Conservation (phyloP, 225 moss, liverwort and hornwort species). For the Rhytidiadelphus loreus region DNA sequence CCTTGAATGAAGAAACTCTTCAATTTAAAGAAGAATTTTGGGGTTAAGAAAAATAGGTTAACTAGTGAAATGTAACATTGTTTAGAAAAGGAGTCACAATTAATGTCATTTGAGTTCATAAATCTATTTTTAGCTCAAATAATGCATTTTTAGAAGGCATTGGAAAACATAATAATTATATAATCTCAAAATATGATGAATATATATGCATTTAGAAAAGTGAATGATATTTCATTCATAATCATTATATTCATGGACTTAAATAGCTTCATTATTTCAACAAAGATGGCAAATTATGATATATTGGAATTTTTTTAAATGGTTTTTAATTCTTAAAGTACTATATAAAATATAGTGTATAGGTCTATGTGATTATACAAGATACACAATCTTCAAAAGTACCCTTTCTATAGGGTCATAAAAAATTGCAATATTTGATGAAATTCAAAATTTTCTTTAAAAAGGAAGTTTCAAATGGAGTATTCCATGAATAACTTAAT, state of each 20-base stretch:
- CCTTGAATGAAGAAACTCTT: neutral
- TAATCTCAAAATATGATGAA: neutral
- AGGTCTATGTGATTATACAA: neutral
- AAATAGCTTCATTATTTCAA: neutral
- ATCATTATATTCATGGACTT: neutral
- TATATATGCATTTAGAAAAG: no score
- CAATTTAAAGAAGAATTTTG: neutral
- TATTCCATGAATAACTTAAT: neutral
- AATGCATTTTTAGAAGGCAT: neutral
- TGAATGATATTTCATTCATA: neutral
- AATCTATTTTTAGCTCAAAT: no score
- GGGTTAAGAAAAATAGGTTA: neutral
- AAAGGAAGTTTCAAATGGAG: neutral
- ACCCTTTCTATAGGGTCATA: neutral
- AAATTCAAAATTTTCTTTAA: neutral
- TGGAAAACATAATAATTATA: neutral
- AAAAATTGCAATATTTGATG: neutral
- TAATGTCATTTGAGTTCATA: neutral
- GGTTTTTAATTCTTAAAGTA: neutral
- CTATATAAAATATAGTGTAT: neutral
- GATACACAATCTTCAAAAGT: neutral
- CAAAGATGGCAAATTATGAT: neutral
- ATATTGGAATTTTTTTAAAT: neutral
- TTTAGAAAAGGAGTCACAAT: neutral
- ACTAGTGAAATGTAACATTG: neutral